Evolutionary conservation across 306 rosid species (phyloP), one percentile per base, ranked within the genome.

Genomic region (Vicia sativa): DNA sequence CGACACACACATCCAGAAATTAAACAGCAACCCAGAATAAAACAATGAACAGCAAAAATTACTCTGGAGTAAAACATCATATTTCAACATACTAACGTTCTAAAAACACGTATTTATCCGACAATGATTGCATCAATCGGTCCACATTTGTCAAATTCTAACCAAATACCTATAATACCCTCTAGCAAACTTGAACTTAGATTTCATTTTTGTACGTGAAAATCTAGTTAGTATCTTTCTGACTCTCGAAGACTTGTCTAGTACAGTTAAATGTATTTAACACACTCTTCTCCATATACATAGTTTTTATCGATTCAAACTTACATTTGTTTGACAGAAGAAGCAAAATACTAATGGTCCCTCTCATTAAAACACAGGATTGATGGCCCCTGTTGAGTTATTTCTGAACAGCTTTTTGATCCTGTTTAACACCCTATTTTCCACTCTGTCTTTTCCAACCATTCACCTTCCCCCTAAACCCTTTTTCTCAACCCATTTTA

Each of bases 361-460:
- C 42, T 62, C 11, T 63, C 38, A 34, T 34, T 34, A 34, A 34
- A 7, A 34, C 38, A 7, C 38, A 34, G 7, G 38, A 35, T 19
- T 18, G 37, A 72, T 61, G 72, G 84, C 68, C 79, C 62, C 42
- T 62, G 9, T 63, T 41, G 58, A 41, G 80, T 75, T 72, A 80
- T 34, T 34, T 34, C 9, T 34, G 74, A 70, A 54, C 74, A 52
- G 43, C 61, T 73, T 81, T 70, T 57, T 21, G 84, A 76, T 79
- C 78, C 76, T 55, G 39, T 71, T 69, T 71, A 62, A 11, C 46
- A 25, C 48, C 34, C 21, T 25, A 18, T 59, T 70, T 73, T 71
- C 43, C 46, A 12, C 3, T 64, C 52, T 60, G 53, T 68, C 45
- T 62, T 68, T 78, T 58, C 69, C 69, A 71, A 6, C 81, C 85